These are phyloP conservation scores for Hortiboletus flavorubellus DNA, from an alignment of 768 basidiomycete species.

Conservation along the genomic window DNA sequence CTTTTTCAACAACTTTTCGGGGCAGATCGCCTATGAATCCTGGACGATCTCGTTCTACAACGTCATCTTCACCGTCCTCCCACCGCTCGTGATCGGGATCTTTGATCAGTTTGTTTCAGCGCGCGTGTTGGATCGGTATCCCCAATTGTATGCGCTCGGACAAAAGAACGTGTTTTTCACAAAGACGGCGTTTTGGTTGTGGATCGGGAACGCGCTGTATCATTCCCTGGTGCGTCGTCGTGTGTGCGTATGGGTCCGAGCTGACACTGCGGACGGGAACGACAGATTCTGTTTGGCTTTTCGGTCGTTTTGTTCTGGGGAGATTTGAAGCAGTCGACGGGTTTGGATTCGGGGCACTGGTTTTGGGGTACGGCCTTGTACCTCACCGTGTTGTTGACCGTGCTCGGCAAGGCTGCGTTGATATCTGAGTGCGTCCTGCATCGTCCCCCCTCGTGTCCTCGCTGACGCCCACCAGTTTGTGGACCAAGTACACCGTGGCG, in stretches of 20 bases:
- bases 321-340: too few relatives aligned
- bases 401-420: conserved; percentile 72
- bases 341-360: too few relatives aligned
- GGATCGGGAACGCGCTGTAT: conserved; percentile 85
- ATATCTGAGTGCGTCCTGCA: conserved; percentile 83
- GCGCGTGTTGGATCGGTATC: too few relatives aligned
- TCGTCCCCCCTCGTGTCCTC: neutral
- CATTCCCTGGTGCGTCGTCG: conserved; percentile 69
- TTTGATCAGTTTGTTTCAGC: too few relatives aligned
- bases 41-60: conserved; percentile 87
- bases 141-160: conserved; percentile 49
- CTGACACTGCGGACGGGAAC: too few relatives aligned
- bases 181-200: conserved; percentile 87
- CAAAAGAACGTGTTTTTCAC: conserved; percentile 95
- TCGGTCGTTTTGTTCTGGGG: conserved; percentile 59
- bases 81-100: too few relatives aligned
- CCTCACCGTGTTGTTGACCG: too few relatives aligned
- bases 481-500: conserved; percentile 99
- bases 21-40: conserved; percentile 97
- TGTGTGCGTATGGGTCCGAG: too few relatives aligned
- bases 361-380: too few relatives aligned
- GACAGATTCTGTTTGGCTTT: conserved; percentile 81
- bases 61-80: too few relatives aligned
- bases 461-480: conserved; percentile 56
- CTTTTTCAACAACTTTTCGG: conserved; percentile 99